These are phyloP conservation scores for Pilasporangium apinafurcum DNA, from an alignment of 352 stramenopile genomes.

Conservation along the genomic window DNA sequence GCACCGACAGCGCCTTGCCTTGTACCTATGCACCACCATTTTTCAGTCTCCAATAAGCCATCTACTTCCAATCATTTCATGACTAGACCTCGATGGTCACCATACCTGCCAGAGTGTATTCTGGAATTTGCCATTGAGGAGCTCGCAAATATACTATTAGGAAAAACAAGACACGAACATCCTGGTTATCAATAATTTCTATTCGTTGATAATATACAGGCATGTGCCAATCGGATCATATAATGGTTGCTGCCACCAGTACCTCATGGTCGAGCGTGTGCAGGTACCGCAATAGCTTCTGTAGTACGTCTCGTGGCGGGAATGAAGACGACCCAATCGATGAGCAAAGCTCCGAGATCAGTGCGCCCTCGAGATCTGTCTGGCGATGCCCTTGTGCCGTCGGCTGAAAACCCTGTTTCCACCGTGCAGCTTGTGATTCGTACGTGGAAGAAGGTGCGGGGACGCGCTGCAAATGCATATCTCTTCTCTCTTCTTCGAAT, in stretches of 20 bases:
- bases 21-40: slow-evolving; percentile 27
- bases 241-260: background rate
- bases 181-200: too few relatives aligned
- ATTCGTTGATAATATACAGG: too few relatives aligned
- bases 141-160: slow-evolving; percentile 68
- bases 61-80: too few relatives aligned
- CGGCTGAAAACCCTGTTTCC: slow-evolving; percentile 68
- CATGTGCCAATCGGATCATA: too few relatives aligned
- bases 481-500: background rate
- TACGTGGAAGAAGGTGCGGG: slow-evolving; percentile 45
- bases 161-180: background rate
- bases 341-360: slow-evolving; percentile 75
- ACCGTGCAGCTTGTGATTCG: slow-evolving; percentile 63
- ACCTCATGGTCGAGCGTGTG: slow-evolving; percentile 69
- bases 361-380: slow-evolving; percentile 55
- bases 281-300: slow-evolving; percentile 71
- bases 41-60: background rate
- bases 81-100: too few relatives aligned
- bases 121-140: slow-evolving; percentile 84
- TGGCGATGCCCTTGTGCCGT: slow-evolving; percentile 12
- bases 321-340: slow-evolving; percentile 76
- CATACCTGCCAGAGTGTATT: slow-evolving; percentile 63
- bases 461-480: slow-evolving; percentile 12
- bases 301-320: slow-evolving; percentile 65
- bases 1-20: slow-evolving; percentile 70